Evolutionary conservation across 2,329 filamentous ascomycete species (phyloP), one percentile per base, ranked within the genome.

Genomic region (Fusarium agapanthi): DNA sequence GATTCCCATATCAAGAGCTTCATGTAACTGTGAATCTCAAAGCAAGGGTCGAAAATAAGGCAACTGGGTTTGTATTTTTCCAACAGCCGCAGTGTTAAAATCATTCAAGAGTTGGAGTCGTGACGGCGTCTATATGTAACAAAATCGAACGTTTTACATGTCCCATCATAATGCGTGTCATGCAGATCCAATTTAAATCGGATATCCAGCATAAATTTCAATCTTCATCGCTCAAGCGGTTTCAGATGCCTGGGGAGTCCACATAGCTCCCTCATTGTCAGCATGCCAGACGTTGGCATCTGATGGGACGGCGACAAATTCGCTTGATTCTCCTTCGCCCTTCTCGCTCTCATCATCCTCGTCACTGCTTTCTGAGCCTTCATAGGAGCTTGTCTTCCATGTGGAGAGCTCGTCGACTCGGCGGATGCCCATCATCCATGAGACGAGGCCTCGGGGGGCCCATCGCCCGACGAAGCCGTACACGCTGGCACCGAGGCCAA

Each of bases 381-480:
- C 81, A 50, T 80, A 81, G 10, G 81, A 82, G 72, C 80, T 83
- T 22, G 83, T 82, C 78, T 88, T 87, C 87, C 87, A 89, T 5
- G 84, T 80, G 54, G 85, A 86, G 51, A 90, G 81, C 79, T 89
- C 85, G 60, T 89, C 86, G 22, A 91, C 89, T 63, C 84, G 85
- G 68, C 91, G 86, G 65, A 95, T 88, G 16, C 95, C 95, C 89
- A 98, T 92, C 93, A 98, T 97, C 93, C 94, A 96, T 4, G 91
- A 91, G n/a, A 98, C 92, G 22, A 98, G 80, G 6, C 90, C 88
- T 26, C 89, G 87, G 3, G 96, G 95, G 30, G 93, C 87, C 89
- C 92, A 95, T 43, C 89, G 88, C 11, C 95, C 96, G 13, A 98
- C 92, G 35, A 98, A 87, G 43, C 93, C 93, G 81, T 98, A 98